Evolutionary conservation across 495 filamentous ascomycete species (phyloP).

Genomic region (Talaromyces wortmannii): DNA sequence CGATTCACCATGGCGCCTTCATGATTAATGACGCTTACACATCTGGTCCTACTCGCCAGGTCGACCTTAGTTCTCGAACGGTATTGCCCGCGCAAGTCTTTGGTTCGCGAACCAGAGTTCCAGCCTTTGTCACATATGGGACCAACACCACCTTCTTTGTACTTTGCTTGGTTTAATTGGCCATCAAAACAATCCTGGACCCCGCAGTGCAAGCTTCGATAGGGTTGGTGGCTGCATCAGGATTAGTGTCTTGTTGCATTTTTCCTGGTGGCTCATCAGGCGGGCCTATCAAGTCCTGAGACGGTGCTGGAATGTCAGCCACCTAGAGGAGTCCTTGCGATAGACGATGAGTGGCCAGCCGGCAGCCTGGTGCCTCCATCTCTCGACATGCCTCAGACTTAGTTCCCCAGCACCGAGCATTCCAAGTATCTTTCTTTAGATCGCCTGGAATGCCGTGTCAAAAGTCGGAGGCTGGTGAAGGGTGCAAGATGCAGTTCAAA

Average conservation of each 20-base stretch:
- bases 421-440: conserved; percentile 30
- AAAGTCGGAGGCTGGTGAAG: conserved; percentile 32
- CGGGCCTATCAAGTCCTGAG: background rate
- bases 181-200: background rate
- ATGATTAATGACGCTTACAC: background rate
- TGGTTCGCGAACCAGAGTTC: background rate
- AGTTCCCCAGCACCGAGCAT: conserved; percentile 19
- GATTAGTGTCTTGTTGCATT: conserved; percentile 1
- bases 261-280: conserved; percentile 2
- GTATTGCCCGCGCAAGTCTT: background rate
- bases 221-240: background rate
- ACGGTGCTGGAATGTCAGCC: conserved; percentile 3
- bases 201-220: conserved; percentile 1
- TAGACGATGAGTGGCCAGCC: background rate
- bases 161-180: background rate
- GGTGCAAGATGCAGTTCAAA: conserved; percentile 30
- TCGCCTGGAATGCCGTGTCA: conserved; percentile 32
- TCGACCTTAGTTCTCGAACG: background rate
- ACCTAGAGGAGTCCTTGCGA: background rate
- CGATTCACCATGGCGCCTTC: background rate
- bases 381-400: background rate
- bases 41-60: background rate
- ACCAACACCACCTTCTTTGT: background rate
- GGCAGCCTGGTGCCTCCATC: background rate
- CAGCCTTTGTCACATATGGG: background rate